Conservation (phyloP, 2,329 filamentous ascomycete species). For the Periglandula ipomoeae region DNA sequence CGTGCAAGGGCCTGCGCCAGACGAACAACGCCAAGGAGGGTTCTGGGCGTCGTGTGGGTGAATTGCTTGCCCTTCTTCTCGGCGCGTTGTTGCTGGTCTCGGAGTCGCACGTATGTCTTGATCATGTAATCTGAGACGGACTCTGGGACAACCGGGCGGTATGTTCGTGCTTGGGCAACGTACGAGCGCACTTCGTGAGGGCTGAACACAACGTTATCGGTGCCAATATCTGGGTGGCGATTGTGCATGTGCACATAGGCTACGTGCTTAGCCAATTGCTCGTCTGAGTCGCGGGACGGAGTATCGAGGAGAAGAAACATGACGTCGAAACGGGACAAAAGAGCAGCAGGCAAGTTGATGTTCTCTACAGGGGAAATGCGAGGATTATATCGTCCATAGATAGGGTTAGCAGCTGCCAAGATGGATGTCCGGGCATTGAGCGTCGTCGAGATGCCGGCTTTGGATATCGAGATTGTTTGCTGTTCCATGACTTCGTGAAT, state of each 20-base stretch:
- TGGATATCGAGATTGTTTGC: conserved; percentile 78
- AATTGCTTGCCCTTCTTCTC: conserved; percentile 90
- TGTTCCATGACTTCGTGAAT: conserved; percentile 88
- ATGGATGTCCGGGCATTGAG: conserved; percentile 95
- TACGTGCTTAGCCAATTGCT: conserved; percentile 91
- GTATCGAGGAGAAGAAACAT: conserved; percentile 96
- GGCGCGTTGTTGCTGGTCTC: conserved; percentile 83
- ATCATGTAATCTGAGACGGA: conserved; percentile 92
- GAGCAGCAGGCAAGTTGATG: conserved; percentile 95
- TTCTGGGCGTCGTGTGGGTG: conserved; percentile 87
- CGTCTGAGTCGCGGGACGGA: conserved; percentile 78
- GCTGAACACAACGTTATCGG: conserved; percentile 63
- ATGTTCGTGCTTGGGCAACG: conserved; percentile 84
- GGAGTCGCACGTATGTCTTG: conserved; percentile 90
- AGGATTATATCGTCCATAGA: conserved; percentile 97
- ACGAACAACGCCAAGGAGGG: conserved; percentile 84
- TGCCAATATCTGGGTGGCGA: conserved; percentile 69
- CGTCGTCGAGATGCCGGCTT: conserved; percentile 62
- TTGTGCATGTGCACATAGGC: conserved; percentile 96
- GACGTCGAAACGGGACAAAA: conserved; percentile 94
- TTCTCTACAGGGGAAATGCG: conserved; percentile 96
- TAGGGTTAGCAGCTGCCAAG: conserved; percentile 88
- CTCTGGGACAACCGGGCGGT: conserved; percentile 76
- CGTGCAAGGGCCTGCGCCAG: conserved; percentile 89
- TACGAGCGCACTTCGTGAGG: conserved; percentile 94